Conservation (phyloP, 83 land plant genomes). For the Thuja plicata region DNA sequence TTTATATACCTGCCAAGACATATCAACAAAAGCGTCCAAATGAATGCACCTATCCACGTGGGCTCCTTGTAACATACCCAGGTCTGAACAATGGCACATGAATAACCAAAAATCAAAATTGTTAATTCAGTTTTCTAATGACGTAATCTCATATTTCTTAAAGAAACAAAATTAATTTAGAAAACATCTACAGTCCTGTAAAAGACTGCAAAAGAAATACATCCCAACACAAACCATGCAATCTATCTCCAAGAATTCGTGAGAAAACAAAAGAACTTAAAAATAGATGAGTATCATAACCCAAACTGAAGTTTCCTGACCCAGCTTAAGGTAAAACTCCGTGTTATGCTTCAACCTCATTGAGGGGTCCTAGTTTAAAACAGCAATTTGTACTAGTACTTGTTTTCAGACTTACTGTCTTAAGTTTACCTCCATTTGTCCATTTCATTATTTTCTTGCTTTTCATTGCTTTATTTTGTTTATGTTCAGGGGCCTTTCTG, state of each 20-base stretch:
- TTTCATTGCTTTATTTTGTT: too few species aligned
- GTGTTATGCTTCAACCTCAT: neutral
- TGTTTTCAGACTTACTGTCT: neutral
- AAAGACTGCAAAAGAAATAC: neutral
- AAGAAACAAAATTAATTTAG: neutral
- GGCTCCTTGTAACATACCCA: constrained; percentile 56
- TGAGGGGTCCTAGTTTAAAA: neutral
- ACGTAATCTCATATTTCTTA: neutral
- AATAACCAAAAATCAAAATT: neutral
- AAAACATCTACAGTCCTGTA: neutral
- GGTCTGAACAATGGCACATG: constrained; percentile 15
- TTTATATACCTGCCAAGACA: constrained; percentile 44
- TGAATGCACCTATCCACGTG: constrained; percentile 24
- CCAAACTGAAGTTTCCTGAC: neutral
- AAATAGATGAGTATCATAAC: neutral
- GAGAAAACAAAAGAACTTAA: neutral
- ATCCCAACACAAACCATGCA: neutral
- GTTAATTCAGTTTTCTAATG: neutral
- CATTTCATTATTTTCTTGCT: too few species aligned
- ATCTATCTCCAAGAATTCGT: neutral
- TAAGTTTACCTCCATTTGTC: neutral
- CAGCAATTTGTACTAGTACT: neutral
- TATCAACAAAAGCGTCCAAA: constrained; percentile 38
- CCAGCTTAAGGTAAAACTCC: neutral
- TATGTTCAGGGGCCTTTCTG: too few species aligned